Percentiles rank a stretch among this genome's conserved stretches.
Conservation (phyloP, 129 eudicot species). For the Lactuca sativa region DNA sequence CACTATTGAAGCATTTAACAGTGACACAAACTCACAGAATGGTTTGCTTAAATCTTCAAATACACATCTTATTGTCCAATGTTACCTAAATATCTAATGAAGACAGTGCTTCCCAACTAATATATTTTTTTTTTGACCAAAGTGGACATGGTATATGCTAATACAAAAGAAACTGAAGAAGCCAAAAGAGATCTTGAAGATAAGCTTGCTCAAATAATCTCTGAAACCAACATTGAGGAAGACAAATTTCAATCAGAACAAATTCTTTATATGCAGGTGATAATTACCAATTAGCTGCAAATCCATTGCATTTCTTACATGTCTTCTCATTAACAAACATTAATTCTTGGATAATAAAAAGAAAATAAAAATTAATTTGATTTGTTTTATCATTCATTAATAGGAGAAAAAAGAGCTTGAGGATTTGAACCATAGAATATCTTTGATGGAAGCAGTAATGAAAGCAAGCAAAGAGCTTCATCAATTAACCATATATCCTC, state of each 20-base stretch:
- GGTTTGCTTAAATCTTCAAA: conserved; percentile 21
- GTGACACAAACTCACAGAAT: conserved; percentile 27
- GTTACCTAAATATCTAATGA: too few species aligned
- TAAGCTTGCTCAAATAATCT: conserved; percentile 44
- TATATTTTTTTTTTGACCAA: conserved; percentile 1
- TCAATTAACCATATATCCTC: conserved; percentile 73
- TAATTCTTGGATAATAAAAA: conserved; percentile 1
- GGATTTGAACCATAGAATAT: conserved; percentile 51
- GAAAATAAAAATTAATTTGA: too few species aligned
- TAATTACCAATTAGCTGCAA: not conserved
- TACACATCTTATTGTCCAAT: not conserved
- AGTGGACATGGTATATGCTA: conserved; percentile 17
- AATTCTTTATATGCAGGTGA: conserved; percentile 49
- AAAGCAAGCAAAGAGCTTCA: conserved; percentile 66
- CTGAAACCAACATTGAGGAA: conserved; percentile 49
- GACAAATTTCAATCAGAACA: conserved; percentile 48
- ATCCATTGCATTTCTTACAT: conserved; percentile 8
- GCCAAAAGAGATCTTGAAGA: conserved; percentile 44
- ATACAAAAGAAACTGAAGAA: conserved; percentile 42
- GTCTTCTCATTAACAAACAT: not conserved
- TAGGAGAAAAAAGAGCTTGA: conserved; percentile 60
- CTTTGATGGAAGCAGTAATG: conserved; percentile 53
- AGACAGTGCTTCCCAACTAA: not conserved
- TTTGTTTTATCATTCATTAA: conserved; percentile 23
- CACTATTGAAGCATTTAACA: conserved; percentile 25